Evolutionary conservation across 257 asterid genomes (phyloP), one percentile per base, ranked within the genome.

Genomic region (Solanum okadae): DNA sequence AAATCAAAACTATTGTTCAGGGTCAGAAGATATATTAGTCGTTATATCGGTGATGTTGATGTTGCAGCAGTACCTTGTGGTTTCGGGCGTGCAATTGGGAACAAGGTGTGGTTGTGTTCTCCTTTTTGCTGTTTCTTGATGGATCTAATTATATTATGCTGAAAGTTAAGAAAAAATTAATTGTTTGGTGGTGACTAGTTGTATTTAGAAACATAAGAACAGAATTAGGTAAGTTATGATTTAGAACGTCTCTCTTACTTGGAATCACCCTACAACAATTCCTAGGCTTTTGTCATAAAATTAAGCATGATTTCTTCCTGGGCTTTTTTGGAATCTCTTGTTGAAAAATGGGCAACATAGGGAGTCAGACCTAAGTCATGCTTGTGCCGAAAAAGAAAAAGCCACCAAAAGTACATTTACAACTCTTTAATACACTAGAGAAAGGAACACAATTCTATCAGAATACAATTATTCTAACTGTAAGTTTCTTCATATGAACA

Each of bases 51-150:
- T 71, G 99, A 97, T 93, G 93, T 95, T 90, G 99, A 97, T 86
- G 98, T 93, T 89, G 98, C 98, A 84, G 99, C 99, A 90, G 99
- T 97, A 90, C 98, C 99, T 77, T 97, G 99, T 94, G 99, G 99
- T 87, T 91, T 92, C 83, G 99, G 99, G 56, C 98, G 98, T 88
- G 98, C 99, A 15, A 94, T 97, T 88, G 99, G 99, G 71, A 97
- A 97, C 90, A 97, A 97, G 96, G 99, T 96, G 92, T 49, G 85
- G 42, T 42, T 10, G 37, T 65, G 65, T 89, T 83, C 87, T 85
- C 87, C 71, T n/a, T 49, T 56, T 71, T 35, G 5, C 31, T 71
- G 63, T 73, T 75, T 75, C 37, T 70, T 84, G 75, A 67, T 84
- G 25, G 42, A 65, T 87, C 34, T 75, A 29, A 49, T 31, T 27